Percentiles rank a stretch among this genome's conserved stretches.
These are phyloP conservation scores for Chaetoscypha palmicola DNA, from an alignment of 2,329 filamentous ascomycete species.

Conservation along the genomic window DNA sequence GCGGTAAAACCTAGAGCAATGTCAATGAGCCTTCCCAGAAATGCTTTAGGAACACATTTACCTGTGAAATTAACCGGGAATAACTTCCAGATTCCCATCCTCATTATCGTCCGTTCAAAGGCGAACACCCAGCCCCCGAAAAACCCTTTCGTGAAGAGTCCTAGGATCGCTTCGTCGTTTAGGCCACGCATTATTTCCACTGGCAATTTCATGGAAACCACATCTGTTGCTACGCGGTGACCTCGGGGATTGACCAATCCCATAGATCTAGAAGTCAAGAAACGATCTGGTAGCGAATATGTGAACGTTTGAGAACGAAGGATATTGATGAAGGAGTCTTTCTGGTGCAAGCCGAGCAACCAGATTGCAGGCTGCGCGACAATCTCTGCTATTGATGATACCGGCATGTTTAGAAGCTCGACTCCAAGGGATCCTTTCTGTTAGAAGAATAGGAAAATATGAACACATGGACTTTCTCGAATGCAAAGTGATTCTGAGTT, in stretches of 20 bases:
- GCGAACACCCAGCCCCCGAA: constrained; percentile 4
- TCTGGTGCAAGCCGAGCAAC: background rate
- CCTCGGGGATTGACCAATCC: background rate
- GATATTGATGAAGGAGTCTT: background rate
- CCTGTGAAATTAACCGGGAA: background rate
- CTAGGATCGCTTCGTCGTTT: constrained; percentile 2
- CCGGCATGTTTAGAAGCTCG: too few species aligned
- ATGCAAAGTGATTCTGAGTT: too few species aligned
- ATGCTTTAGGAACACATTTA: background rate
- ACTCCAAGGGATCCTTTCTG: too few species aligned
- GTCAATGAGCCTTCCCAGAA: background rate
- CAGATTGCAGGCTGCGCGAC: constrained; percentile 3
- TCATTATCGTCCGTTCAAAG: background rate
- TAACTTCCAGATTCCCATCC: background rate
- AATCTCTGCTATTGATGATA: background rate
- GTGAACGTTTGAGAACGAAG: constrained; percentile 2
- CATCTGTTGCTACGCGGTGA: constrained; percentile 1
- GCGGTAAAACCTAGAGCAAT: background rate
- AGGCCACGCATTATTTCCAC: background rate
- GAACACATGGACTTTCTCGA: too few species aligned
- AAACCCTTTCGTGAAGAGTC: constrained; percentile 2
- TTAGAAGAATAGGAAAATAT: too few species aligned
- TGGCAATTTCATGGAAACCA: background rate
- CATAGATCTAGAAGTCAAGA: constrained; percentile 1
- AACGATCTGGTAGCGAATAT: background rate